Base-by-base conservation (phyloP, 2,329 filamentous ascomycete genomes). In the Stagonosporopsis rhizophila region DNA sequence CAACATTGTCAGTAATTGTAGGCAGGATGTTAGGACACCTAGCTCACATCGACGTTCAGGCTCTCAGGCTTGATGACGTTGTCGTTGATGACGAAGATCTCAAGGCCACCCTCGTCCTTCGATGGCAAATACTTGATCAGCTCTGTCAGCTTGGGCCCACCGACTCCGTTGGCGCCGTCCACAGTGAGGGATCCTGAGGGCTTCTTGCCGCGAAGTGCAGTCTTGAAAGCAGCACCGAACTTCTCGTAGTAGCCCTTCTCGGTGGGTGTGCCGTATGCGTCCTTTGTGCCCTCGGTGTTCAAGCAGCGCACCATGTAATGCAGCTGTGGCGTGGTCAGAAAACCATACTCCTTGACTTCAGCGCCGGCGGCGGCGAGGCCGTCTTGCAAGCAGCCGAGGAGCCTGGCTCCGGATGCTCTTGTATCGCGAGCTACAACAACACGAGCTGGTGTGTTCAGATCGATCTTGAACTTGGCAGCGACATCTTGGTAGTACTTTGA, bases 231-330 rank as follows among this genome's bases (percentile, higher is more conserved):
- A 56, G 86, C 83, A 37, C 87, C 85, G 50, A 97, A 85, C 82
- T 99, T 99, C 79, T 95, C 86, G 77, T 98, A 98, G 80, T 99
- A 99, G 32, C 95, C 95, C 56, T 87, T 82, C 80, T 98, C 94
- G 60, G 90, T 96, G 49, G 92, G 86, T 72, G 92, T 87, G 54
- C 95, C 95, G 73, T 98, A 99, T 17, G 92, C 86, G 66, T 92
- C 88, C 52, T 90, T 88, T 2, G 91, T 96, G 59, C 90, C 91
- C 69, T 95, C 85, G 1, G 94, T 98, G 80, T 99, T 99, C 79
- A 92, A 86, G 77, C 93, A 96, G 63, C 95, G 91, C 28, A 94
- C 94, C 62, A 98, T 83, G 79, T 99, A 99, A 81, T 99, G 95
- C 56, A 99, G 85, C 80, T 98, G 95, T n/a, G 95, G 95, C 3